Percentiles rank a stretch among this genome's conserved stretches.
phyloP scores from a whole-genome alignment of 805 yeast genomes.

The Pichia rugopelliculosa region DNA sequence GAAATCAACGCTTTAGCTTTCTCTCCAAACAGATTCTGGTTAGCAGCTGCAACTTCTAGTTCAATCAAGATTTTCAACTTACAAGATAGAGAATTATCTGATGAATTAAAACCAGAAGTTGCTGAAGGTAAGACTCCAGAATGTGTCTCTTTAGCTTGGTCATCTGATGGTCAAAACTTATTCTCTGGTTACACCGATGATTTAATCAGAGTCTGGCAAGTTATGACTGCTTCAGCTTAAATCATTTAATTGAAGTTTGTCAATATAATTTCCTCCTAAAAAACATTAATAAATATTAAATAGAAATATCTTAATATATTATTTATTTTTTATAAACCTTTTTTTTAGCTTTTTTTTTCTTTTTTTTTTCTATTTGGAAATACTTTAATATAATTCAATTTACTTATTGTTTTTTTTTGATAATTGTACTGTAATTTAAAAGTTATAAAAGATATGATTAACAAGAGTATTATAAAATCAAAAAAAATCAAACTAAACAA shows the following conservation, averaged over 20 bases:
- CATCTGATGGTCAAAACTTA: slow-evolving; percentile 99
- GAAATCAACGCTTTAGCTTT: slow-evolving; percentile 97
- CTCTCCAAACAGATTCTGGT: slow-evolving; percentile 99
- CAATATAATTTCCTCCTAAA: neutral
- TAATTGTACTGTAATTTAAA: neutral
- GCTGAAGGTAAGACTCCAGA: slow-evolving; percentile 96
- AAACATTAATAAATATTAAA: neutral
- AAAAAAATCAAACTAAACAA: too few relatives aligned
- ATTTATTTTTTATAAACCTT: neutral
- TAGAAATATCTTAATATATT: neutral
- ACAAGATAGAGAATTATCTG: slow-evolving; percentile 89
- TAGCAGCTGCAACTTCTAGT: slow-evolving; percentile 97
- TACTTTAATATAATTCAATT: neutral
- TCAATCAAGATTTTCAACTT: slow-evolving; percentile 98
- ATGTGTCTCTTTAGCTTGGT: slow-evolving; percentile 98
- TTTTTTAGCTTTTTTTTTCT: neutral
- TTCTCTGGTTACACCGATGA: slow-evolving; percentile 99
- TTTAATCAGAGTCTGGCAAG: slow-evolving; percentile 99
- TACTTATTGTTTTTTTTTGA: neutral
- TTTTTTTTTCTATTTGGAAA: neutral
- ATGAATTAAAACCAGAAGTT: slow-evolving; percentile 97
- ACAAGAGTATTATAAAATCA: too few relatives aligned
- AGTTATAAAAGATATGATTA: neutral
- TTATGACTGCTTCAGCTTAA: slow-evolving; percentile 68
- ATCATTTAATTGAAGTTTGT: slow-evolving; percentile 7